A percentile compares a stretch with the other conserved stretches of the same genome.
These are phyloP conservation scores for Podosphaera xanthii DNA, from an alignment of 2,329 filamentous ascomycete genomes.

Conservation along the genomic window DNA sequence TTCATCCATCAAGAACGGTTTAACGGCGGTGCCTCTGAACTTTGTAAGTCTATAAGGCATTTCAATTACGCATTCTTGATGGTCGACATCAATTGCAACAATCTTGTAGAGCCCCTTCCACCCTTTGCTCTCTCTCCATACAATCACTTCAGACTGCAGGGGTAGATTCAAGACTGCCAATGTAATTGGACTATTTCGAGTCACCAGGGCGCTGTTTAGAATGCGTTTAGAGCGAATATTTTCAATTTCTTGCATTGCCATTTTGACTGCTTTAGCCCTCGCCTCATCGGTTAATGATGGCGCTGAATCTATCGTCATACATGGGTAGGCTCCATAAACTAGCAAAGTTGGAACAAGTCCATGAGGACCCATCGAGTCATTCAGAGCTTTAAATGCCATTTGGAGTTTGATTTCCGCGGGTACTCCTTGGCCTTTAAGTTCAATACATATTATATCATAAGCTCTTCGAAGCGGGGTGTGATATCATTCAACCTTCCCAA, in stretches of 20 bases:
- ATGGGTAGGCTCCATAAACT: neutral
- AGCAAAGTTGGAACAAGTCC: neutral
- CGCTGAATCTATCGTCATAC: neutral
- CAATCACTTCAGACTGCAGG: constrained; percentile 1
- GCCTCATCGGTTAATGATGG: neutral
- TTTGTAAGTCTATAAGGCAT: neutral
- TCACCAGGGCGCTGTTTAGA: neutral
- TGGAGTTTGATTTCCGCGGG: neutral
- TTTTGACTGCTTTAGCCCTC: constrained; percentile 2
- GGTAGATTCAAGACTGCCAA: neutral
- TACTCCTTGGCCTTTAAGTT: neutral
- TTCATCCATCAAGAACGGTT: neutral
- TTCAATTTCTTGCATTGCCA: constrained; percentile 3
- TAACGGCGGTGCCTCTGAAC: neutral
- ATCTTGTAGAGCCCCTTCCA: neutral
- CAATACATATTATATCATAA: neutral
- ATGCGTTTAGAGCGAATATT: neutral
- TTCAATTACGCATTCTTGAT: neutral
- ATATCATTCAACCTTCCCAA: constrained; percentile 2
- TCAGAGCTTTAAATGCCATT: neutral
- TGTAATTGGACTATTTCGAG: constrained; percentile 1
- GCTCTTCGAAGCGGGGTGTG: neutral
- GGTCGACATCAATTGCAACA: neutral
- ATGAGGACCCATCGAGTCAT: constrained; percentile 1
- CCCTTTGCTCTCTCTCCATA: constrained; percentile 3